These are phyloP conservation scores for Hondaea fermentalgiana DNA, from an alignment of 108 stramenopile genomes.

Conservation along the genomic window DNA sequence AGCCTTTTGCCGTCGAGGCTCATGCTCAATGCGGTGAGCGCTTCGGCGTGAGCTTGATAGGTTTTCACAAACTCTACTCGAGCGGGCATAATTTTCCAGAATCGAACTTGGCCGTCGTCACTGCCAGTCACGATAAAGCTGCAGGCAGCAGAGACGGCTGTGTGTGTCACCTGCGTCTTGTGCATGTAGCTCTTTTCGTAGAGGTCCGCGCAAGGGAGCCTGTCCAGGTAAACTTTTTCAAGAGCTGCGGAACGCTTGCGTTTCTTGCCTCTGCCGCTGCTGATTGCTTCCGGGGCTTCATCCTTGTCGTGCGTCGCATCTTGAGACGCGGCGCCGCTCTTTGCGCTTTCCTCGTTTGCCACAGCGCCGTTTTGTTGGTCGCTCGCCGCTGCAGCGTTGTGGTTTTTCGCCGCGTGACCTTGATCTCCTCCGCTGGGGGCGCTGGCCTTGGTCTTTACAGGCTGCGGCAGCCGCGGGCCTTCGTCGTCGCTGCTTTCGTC, in stretches of 20 bases:
- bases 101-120: constrained; percentile 88
- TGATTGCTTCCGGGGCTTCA: background rate
- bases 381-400: background rate
- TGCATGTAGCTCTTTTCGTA: constrained; percentile 80
- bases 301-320: background rate
- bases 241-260: background rate
- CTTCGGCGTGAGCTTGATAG: constrained; percentile 76
- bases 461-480: background rate
- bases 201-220: constrained; percentile 31
- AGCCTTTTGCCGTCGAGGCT: constrained; percentile 61
- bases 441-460: background rate
- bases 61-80: constrained; percentile 92
- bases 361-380: background rate
- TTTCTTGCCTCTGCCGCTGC: background rate
- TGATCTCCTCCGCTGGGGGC: background rate
- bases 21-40: constrained; percentile 53
- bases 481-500: background rate
- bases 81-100: constrained; percentile 81
- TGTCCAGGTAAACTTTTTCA: constrained; percentile 32
- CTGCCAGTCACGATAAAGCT: constrained; percentile 80
- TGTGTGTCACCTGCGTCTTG: constrained; percentile 69
- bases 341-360: background rate
- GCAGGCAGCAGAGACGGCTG: constrained; percentile 53
- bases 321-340: background rate
- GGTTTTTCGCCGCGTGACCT: background rate